Conservation (phyloP, 139 green algal species). For the Axilococcus clingmanii region DNA sequence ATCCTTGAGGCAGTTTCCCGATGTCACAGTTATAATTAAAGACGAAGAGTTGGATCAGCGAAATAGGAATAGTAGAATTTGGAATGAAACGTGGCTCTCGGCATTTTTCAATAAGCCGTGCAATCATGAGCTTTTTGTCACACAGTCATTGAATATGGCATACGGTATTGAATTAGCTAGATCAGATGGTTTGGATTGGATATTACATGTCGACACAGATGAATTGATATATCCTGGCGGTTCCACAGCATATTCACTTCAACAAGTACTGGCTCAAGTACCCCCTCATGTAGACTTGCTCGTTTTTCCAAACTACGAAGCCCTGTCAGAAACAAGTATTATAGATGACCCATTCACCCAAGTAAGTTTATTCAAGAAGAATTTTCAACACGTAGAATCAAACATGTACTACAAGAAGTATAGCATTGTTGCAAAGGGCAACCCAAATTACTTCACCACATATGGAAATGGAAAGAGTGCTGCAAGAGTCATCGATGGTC, state of each 20-base stretch:
- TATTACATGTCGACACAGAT: slow-evolving; percentile 77
- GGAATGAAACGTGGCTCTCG: slow-evolving; percentile 77
- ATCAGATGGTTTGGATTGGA: slow-evolving; percentile 51
- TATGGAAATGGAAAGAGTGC: slow-evolving; percentile 68
- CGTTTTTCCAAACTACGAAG: slow-evolving; percentile 78
- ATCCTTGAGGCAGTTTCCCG: slow-evolving; percentile 18
- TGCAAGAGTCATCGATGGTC: slow-evolving; percentile 40
- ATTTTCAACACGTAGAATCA: slow-evolving; percentile 56
- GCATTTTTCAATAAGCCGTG: slow-evolving; percentile 79
- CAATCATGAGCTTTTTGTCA: slow-evolving; percentile 85
- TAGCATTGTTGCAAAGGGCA: slow-evolving; percentile 45
- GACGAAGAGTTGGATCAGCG: slow-evolving; percentile 31
- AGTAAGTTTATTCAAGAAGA: slow-evolving; percentile 77
- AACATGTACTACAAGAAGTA: slow-evolving; percentile 63
- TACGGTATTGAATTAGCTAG: slow-evolving; percentile 53
- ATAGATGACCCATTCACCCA: slow-evolving; percentile 59
- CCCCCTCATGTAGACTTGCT: slow-evolving; percentile 52
- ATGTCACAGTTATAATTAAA: slow-evolving; percentile 34
- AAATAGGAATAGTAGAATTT: slow-evolving; percentile 45
- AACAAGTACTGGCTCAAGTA: slow-evolving; percentile 29
- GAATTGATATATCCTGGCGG: slow-evolving; percentile 70
- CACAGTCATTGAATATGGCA: slow-evolving; percentile 73
- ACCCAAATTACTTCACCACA: slow-evolving; percentile 80
- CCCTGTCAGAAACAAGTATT: slow-evolving; percentile 44
- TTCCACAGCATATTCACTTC: slow-evolving; percentile 41